phyloP scores from a whole-genome alignment of 371 early-diverging fungal genomes.

The Lichtheimia ramosa region DNA sequence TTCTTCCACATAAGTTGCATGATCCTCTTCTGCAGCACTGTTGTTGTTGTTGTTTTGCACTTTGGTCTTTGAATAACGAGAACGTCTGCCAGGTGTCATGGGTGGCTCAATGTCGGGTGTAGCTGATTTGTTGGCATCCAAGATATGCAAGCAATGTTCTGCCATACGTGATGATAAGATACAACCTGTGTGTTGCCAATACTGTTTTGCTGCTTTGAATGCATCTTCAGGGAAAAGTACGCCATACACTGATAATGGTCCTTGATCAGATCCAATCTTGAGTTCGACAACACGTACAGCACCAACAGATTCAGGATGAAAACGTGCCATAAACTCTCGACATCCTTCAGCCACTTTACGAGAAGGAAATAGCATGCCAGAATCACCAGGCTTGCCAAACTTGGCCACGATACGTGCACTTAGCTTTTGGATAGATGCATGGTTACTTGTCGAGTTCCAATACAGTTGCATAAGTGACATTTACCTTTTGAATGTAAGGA shows the following conservation, averaged over 20 bases:
- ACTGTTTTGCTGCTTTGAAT: constrained; percentile 78
- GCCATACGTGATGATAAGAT: constrained; percentile 89
- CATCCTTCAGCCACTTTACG: constrained; percentile 70
- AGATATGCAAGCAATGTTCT: constrained; percentile 70
- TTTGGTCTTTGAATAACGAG: neutral
- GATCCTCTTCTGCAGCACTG: constrained; percentile 45
- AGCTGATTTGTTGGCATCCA: constrained; percentile 33
- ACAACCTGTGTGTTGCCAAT: constrained; percentile 95
- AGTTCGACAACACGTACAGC: constrained; percentile 66
- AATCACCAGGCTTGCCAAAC: constrained; percentile 66
- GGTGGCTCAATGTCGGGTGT: neutral
- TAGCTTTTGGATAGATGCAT: constrained; percentile 12
- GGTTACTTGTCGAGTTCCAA: neutral
- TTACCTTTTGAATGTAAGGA: constrained; percentile 70
- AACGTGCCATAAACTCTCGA: constrained; percentile 61
- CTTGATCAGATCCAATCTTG: constrained; percentile 41
- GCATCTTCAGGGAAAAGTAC: constrained; percentile 74
- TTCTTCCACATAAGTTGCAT: constrained; percentile 78
- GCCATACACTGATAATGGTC: constrained; percentile 57
- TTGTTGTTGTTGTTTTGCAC: neutral
- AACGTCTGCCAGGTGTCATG: constrained; percentile 4
- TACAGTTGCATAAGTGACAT: neutral
- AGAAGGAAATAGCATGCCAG: constrained; percentile 77
- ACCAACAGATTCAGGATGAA: constrained; percentile 28
- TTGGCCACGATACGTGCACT: constrained; percentile 55